Percentiles rank a stretch among this genome's conserved stretches.
Evolutionary conservation across 1,284 basidiomycete genomes (phyloP).

Genomic region (Leccinum huronense): DNA sequence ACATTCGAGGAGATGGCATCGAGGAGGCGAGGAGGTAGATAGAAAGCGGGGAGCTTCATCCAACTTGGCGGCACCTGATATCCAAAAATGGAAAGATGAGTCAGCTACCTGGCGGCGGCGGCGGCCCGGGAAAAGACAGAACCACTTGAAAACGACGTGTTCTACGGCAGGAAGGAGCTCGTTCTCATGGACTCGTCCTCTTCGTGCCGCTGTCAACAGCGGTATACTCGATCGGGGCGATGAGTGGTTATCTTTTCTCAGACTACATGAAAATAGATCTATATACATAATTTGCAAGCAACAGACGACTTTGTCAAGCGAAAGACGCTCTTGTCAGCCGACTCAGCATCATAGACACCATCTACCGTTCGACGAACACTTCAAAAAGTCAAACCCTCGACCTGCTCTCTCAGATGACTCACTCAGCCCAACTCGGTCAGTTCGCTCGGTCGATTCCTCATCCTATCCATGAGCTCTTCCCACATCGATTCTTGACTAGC

Average conservation of each 20-base stretch:
- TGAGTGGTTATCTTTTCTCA: slow-evolving; percentile 42
- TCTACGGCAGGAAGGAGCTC: slow-evolving; percentile 24
- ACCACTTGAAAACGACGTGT: slow-evolving; percentile 11
- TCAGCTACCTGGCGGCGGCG: slow-evolving; percentile 50
- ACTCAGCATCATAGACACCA: slow-evolving; percentile 7
- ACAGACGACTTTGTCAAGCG: slow-evolving; percentile 27
- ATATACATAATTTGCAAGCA: slow-evolving; percentile 38
- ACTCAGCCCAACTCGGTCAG: slow-evolving; percentile 55
- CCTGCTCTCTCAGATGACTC: slow-evolving; percentile 45
- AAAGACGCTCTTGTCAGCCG: slow-evolving; percentile 18
- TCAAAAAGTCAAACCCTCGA: slow-evolving; percentile 51
- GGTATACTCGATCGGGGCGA: slow-evolving; percentile 34
- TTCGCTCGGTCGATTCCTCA: slow-evolving; percentile 52
- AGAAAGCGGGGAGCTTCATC: slow-evolving; percentile 92
- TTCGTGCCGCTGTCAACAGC: slow-evolving; percentile 35
- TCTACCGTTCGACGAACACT: slow-evolving; percentile 58
- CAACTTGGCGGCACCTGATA: slow-evolving; percentile 75
- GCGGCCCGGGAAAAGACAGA: too few relatives aligned
- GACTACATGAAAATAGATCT: slow-evolving; percentile 37
- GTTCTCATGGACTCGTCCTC: slow-evolving; percentile 33
- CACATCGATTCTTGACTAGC: slow-evolving; percentile 77
- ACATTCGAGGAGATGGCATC: slow-evolving; percentile 97
- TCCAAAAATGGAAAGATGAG: slow-evolving; percentile 49
- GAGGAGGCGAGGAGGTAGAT: slow-evolving; percentile 56
- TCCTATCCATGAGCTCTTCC: slow-evolving; percentile 66